phyloP scores from a whole-genome alignment of 495 filamentous ascomycete species.

The Aspergillus saccharolyticus region DNA sequence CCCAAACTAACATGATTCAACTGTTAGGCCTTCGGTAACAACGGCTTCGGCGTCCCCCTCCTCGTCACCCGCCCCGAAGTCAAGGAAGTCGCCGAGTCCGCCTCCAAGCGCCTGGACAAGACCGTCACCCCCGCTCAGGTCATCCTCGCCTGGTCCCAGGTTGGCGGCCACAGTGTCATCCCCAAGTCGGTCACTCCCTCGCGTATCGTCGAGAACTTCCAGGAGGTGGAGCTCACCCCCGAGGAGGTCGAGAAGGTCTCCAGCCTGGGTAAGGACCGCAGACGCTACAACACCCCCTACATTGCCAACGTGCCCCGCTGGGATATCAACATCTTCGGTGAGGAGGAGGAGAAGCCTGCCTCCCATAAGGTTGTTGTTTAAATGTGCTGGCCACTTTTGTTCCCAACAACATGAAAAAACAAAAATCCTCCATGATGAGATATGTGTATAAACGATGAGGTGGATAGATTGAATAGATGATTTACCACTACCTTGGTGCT shows the following conservation, averaged over 20 bases:
- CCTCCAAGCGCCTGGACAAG: slow-evolving; percentile 34
- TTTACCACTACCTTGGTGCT: neutral
- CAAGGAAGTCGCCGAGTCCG: slow-evolving; percentile 41
- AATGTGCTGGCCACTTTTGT: slow-evolving; percentile 16
- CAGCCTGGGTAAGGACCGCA: slow-evolving; percentile 36
- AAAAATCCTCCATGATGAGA: neutral
- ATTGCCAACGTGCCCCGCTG: slow-evolving; percentile 42
- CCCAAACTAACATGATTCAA: slow-evolving; percentile 13
- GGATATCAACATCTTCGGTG: slow-evolving; percentile 44
- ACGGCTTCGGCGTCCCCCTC: slow-evolving; percentile 38
- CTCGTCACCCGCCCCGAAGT: slow-evolving; percentile 41
- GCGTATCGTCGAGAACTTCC: slow-evolving; percentile 45
- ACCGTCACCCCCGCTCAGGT: slow-evolving; percentile 39
- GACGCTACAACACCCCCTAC: slow-evolving; percentile 46
- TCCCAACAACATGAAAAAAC: neutral
- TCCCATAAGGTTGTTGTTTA: slow-evolving; percentile 40
- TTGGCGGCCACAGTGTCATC: slow-evolving; percentile 46
- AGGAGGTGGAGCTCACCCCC: slow-evolving; percentile 42
- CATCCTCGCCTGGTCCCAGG: slow-evolving; percentile 46
- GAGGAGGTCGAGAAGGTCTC: slow-evolving; percentile 43
- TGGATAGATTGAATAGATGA: neutral
- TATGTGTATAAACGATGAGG: neutral
- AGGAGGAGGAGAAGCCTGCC: slow-evolving; percentile 39
- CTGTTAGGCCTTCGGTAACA: slow-evolving; percentile 45
- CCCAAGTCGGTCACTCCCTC: slow-evolving; percentile 47